Conservation (phyloP, 768 basidiomycete species). For the Asterophora lycoperdoides region DNA sequence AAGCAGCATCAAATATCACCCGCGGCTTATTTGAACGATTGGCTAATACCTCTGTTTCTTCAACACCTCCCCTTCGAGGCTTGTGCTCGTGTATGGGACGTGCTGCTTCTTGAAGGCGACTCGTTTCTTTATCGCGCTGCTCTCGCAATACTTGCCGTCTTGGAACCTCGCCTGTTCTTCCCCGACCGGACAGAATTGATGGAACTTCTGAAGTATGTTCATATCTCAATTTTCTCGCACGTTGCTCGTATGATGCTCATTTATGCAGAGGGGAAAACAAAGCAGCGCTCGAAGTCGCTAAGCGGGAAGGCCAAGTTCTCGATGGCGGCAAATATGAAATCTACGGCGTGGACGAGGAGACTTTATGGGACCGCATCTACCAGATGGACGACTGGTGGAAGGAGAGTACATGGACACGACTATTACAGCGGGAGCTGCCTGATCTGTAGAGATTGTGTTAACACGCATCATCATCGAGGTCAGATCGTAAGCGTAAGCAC, state of each 20-base stretch:
- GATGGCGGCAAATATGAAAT: conserved; percentile 80
- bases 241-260: not conserved
- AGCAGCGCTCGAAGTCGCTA: conserved; percentile 79
- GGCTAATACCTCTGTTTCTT: conserved; percentile 78
- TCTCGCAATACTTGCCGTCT: conserved; percentile 75
- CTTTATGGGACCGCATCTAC: conserved; percentile 77
- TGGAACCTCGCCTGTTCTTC: conserved; percentile 86
- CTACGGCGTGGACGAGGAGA: conserved; percentile 82
- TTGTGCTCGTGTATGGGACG: conserved; percentile 87
- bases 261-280: conserved; percentile 70
- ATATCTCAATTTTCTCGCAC: conserved; percentile 4
- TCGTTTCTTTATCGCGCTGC: conserved; percentile 84
- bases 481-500: not conserved
- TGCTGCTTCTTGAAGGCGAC: conserved; percentile 83
- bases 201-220: conserved; percentile 65
- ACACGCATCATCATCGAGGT: not conserved
- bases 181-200: conserved; percentile 77
- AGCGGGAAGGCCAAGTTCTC: conserved; percentile 57
- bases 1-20: conserved; percentile 91
- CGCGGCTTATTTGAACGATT: conserved; percentile 74
- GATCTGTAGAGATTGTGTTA: conserved; percentile 40
- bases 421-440: conserved; percentile 83
- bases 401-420: conserved; percentile 81
- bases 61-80: conserved; percentile 90
- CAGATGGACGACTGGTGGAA: conserved; percentile 91